Base-by-base conservation (phyloP, 73 alveolate species). In the Breviolum minutum region DNA sequence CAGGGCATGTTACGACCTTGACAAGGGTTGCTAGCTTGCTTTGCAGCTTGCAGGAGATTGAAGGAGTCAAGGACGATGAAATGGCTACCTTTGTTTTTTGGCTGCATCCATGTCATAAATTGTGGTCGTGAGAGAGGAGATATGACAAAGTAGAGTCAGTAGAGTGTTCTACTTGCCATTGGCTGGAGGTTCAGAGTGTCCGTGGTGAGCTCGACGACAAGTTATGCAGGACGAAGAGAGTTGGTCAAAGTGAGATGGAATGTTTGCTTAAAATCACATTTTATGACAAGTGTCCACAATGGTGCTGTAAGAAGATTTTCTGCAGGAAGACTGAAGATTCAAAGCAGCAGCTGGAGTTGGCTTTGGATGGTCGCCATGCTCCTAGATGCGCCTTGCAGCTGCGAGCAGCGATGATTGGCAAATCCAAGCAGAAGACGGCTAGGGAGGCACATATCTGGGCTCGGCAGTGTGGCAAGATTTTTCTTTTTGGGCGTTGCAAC, bases 371-470 rank as follows among this genome's bases (percentile, higher is more conserved):
- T 22, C 70, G 90, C 13, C 90, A 81, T 14, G 90, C 90, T 32
- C 70, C 90, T 32, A 81, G 90, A 17, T 81, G 90, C 24, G 90
- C 90, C 32, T 29, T 81, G 90, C 90, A 81, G 90, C 19, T 81
- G 19, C 90, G 90, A 7, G 69, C 90, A 40, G 17, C 12, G 90
- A 81, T 81, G 90, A 81, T 81, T 69, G 54, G 17, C 68, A 81
- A 81, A 48, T 81, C 90, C 90, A 32, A 40, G 90, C 90, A 81
- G 70, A 48, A 81, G 70, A 81, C 90, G 40, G 90, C 90, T 70
- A 5, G 90, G 40, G 90, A 81, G 90, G 90, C 24, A 22, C 54
- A 40, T 40, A 0, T 3, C 54, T 40, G 54, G 54, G 54, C 54
- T 40, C 54, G 54, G 54, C 54, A 40, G 54, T 40, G 54, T 40